phyloP scores from a whole-genome alignment of 1,139 yeast species.

The Neolecta irregularis region DNA sequence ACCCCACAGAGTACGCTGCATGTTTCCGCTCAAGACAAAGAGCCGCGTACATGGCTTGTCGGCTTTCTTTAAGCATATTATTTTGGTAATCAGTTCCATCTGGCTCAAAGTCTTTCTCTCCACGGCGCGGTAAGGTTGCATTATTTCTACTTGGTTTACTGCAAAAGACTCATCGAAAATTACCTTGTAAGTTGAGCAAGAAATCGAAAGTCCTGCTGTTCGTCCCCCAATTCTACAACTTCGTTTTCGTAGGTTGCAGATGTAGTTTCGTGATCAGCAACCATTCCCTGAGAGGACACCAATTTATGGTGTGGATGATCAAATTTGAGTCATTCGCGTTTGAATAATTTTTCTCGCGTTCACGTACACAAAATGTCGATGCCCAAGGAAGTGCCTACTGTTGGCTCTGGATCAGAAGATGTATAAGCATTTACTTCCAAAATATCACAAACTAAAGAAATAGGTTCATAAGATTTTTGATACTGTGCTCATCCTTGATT shows the following conservation, averaged over 20 bases:
- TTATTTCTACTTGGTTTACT: not conserved
- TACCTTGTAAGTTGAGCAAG: too few species aligned
- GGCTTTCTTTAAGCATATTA: conserved; percentile 36
- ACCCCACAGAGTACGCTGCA: conserved; percentile 26
- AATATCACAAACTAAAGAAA: too few species aligned
- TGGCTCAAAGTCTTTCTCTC: conserved; percentile 79
- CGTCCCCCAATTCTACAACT: too few species aligned
- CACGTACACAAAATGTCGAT: not conserved
- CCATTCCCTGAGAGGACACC: not conserved
- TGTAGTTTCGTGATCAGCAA: not conserved
- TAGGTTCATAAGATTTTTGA: conserved; percentile 30
- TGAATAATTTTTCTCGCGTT: not conserved
- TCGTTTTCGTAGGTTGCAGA: too few species aligned
- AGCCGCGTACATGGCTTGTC: conserved; percentile 61
- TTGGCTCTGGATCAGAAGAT: conserved; percentile 11
- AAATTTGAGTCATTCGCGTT: not conserved
- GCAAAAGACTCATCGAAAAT: too few species aligned
- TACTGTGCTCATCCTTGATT: conserved; percentile 92
- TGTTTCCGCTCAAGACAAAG: conserved; percentile 45
- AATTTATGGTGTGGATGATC: too few species aligned
- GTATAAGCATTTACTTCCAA: too few species aligned
- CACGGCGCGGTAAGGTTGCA: conserved; percentile 51
- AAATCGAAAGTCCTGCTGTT: too few species aligned
- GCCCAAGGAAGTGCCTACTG: not conserved
- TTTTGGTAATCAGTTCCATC: conserved; percentile 56